Evolutionary conservation across 2,329 filamentous ascomycete genomes (phyloP), one percentile per base, ranked within the genome.

Genomic region (Cyanodermella asteris): DNA sequence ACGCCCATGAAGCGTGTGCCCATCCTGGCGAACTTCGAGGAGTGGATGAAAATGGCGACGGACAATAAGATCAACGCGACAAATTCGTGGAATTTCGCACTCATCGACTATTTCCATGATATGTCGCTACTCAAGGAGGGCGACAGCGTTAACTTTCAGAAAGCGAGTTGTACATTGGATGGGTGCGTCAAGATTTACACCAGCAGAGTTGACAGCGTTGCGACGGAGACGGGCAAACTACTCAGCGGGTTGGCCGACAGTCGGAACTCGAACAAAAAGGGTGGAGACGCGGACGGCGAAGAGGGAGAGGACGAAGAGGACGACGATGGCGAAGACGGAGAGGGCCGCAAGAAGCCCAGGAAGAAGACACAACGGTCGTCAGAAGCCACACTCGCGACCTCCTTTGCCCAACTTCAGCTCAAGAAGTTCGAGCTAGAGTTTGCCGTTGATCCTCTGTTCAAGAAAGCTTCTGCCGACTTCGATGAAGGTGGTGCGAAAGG

Each of bases 1-100:
- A 93, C 87, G 31, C 87, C 84, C 27, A 84, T 91, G 73, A 91
- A 91, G 61, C 75, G 82, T 32, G 78, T 91, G 15, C 87, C 87
- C 1, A 75, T 97, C 38, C 59, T 97, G 27, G 87, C 87, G 42
- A 97, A 97, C 51, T 97, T 94, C 40, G 87, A 97, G 48, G 87
- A 97, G 47, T 94, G 84, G 87, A 94, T 97, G 81, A 97, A 94
- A 61, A 91, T 97, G 81, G 87, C 87, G 3, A 94, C 87, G 10
- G 87, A 97, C 55, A 97, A 97, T 55, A 87, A 87, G 51, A 97
- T 97, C 59, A 97, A 94, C 46, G 84, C 87, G 24, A 70, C 74
- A 31, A 97, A 97, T 49, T 93, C 82, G 16, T 97, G 87, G 87
- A 94, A 94, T 49, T 94, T 97, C 52, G 87, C 87, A n/a, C 64